Percentiles rank a stretch among this genome's conserved stretches.
These are phyloP conservation scores for Penicillium brevicompactum DNA, from an alignment of 2,329 filamentous ascomycete genomes.

Conservation along the genomic window DNA sequence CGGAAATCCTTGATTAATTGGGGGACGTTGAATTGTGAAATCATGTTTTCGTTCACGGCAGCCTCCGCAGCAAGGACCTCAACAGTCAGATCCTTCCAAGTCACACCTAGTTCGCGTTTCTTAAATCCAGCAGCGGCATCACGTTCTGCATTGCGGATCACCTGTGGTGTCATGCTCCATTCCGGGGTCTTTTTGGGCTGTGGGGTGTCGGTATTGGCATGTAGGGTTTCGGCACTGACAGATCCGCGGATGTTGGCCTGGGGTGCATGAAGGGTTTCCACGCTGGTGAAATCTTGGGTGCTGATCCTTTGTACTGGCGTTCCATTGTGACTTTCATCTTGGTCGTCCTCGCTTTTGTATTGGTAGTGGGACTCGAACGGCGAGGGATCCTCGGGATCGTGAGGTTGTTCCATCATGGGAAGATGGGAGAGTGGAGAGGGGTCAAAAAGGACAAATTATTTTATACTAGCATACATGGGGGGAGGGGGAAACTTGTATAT, in stretches of 20 bases:
- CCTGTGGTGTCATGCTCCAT: constrained; percentile 53
- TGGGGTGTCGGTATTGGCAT: constrained; percentile 6
- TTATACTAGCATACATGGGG: neutral
- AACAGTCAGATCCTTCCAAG: constrained; percentile 9
- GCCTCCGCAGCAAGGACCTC: constrained; percentile 12
- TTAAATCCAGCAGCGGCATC: constrained; percentile 12
- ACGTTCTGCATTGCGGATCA: constrained; percentile 38
- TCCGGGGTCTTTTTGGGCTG: constrained; percentile 34
- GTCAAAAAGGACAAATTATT: neutral
- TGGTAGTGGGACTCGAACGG: constrained; percentile 2
- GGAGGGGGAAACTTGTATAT: neutral
- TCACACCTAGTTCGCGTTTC: constrained; percentile 8
- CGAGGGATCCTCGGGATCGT: constrained; percentile 6
- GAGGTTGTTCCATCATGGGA: constrained; percentile 12
- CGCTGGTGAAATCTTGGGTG: constrained; percentile 9
- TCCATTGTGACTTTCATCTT: neutral
- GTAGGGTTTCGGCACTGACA: constrained; percentile 24
- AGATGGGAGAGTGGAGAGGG: constrained; percentile 6
- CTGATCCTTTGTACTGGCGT: constrained; percentile 3
- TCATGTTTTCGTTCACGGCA: constrained; percentile 15
- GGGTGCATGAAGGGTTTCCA: constrained; percentile 18
- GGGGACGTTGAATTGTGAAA: constrained; percentile 12
- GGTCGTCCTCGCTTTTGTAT: neutral
- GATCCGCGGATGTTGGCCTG: constrained; percentile 22
- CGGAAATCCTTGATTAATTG: constrained; percentile 10